Evolutionary conservation across 805 yeast species (phyloP), one percentile per base, ranked within the genome.

Genomic region (Candida multigemmis): DNA sequence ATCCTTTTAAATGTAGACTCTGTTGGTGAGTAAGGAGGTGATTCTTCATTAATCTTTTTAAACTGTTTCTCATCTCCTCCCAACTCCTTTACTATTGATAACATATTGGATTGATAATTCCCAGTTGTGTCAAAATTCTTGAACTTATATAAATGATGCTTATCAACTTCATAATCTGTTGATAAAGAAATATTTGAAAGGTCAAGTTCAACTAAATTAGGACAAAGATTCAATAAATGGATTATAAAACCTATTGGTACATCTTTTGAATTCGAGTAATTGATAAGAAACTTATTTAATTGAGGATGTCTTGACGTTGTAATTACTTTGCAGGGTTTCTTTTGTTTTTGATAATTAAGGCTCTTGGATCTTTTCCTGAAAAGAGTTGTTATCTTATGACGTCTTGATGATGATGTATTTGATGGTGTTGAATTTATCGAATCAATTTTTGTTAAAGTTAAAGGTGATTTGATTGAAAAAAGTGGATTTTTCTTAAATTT

Each of bases 171-270:
- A 42, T 77, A 84, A 52, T 85, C 96, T 10, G 62, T 56, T 5
- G 83, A 77, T 7, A 83, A 53, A 1, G 80, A 67, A 6, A 84
- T 39, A 25, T 68, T 66, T 4, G 74, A 74, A n/a, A 85, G 48
- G 40, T 85, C 65, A 14, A 85, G 38, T 3, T 53, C 40, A 10
- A 45, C 51, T 19, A 85, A 40, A 37, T 79, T 77, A 9, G 73
- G 73, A 44, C 95, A 86, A 18, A 71, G 54, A n/a, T 65, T 66
- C 20, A 85, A 43, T 19, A 84, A 42, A 46, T 82, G 93, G 9
- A 85, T 44, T 7, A 86, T 42, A 35, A 74, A 72, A 0, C 95
- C 96, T 16, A 78, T 54, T 1, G 96, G 96, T 5, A 85, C 46
- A 46, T 85, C 96, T 38, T 68, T 73, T n/a, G 77, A 65, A 12